Conservation (phyloP, 2,329 filamentous ascomycete species). For the Fusarium phyllophilum region DNA sequence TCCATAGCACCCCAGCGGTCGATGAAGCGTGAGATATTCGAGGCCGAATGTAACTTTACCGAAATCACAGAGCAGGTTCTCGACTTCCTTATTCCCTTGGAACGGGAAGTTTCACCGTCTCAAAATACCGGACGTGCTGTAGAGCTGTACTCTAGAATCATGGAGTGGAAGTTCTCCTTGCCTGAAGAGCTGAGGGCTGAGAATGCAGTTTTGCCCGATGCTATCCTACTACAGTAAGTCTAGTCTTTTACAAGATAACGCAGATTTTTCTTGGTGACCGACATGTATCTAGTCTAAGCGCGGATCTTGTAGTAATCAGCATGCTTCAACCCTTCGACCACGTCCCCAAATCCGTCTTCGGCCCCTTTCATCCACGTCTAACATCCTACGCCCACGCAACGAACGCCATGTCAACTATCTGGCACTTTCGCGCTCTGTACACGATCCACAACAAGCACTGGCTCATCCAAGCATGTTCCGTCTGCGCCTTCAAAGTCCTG, state of each 20-base stretch:
- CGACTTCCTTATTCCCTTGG: conserved; percentile 19
- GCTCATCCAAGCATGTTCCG: conserved; percentile 19
- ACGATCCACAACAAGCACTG: conserved; percentile 19
- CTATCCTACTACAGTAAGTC: conserved; percentile 21
- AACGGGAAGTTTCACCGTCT: background rate
- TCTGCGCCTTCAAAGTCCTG: conserved; percentile 24
- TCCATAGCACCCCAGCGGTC: conserved; percentile 8
- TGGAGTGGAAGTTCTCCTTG: conserved; percentile 27
- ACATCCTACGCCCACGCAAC: conserved; percentile 20
- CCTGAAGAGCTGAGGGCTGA: conserved; percentile 22
- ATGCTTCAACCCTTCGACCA: conserved; percentile 22
- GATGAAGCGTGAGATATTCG: conserved; percentile 25
- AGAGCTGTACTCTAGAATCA: conserved; percentile 11
- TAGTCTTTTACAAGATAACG: background rate
- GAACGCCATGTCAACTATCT: conserved; percentile 31
- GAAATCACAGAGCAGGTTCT: conserved; percentile 25
- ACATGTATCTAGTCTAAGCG: background rate
- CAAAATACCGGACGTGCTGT: background rate
- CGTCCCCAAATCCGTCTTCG: conserved; percentile 17
- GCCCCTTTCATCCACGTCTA: conserved; percentile 12
- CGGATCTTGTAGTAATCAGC: conserved; percentile 20
- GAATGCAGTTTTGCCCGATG: conserved; percentile 12
- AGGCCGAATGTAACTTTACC: conserved; percentile 19
- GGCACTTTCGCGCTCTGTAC: conserved; percentile 28
- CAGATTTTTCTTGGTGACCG: background rate